phyloP scores from a whole-genome alignment of 768 basidiomycete species.

The Amanita brunnescens region DNA sequence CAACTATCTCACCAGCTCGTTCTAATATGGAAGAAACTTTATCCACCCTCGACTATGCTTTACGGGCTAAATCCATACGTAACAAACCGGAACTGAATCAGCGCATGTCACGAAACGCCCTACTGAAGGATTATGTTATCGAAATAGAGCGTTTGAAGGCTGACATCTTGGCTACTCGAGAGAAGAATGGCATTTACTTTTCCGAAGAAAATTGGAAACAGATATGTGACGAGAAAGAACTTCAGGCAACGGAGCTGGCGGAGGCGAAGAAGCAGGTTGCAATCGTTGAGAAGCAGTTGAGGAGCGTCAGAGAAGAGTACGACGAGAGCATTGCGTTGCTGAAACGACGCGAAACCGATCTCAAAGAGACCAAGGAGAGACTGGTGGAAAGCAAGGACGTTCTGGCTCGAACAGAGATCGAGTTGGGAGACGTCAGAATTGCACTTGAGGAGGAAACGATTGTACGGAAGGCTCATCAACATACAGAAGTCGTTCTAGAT shows the following conservation, averaged over 20 bases:
- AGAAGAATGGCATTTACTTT: slow-evolving; percentile 95
- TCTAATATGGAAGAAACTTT: slow-evolving; percentile 96
- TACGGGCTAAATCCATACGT: slow-evolving; percentile 88
- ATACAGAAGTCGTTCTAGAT: slow-evolving; percentile 64
- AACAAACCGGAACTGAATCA: slow-evolving; percentile 96
- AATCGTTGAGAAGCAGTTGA: slow-evolving; percentile 75
- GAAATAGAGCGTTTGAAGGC: slow-evolving; percentile 92
- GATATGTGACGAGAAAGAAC: slow-evolving; percentile 67
- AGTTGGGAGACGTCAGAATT: slow-evolving; percentile 47
- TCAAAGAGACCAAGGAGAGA: slow-evolving; percentile 51
- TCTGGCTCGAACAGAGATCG: slow-evolving; percentile 44
- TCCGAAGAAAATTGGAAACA: slow-evolving; percentile 87
- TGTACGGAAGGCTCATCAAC: slow-evolving; percentile 69
- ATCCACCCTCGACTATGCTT: slow-evolving; percentile 94
- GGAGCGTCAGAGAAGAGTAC: slow-evolving; percentile 79
- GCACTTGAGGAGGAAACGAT: slow-evolving; percentile 74
- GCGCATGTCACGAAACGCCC: slow-evolving; percentile 84
- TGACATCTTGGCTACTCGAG: slow-evolving; percentile 83
- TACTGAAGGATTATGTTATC: slow-evolving; percentile 86
- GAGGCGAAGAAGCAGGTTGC: slow-evolving; percentile 80
- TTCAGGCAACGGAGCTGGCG: slow-evolving; percentile 65
- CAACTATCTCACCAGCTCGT: slow-evolving; percentile 89
- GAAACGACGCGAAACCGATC: slow-evolving; percentile 66
- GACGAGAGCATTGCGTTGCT: slow-evolving; percentile 80
- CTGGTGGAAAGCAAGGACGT: slow-evolving; percentile 43